Evolutionary conservation across 1,284 basidiomycete species (phyloP), one percentile per base, ranked within the genome.

Genomic region (Heliocybe sulcata): DNA sequence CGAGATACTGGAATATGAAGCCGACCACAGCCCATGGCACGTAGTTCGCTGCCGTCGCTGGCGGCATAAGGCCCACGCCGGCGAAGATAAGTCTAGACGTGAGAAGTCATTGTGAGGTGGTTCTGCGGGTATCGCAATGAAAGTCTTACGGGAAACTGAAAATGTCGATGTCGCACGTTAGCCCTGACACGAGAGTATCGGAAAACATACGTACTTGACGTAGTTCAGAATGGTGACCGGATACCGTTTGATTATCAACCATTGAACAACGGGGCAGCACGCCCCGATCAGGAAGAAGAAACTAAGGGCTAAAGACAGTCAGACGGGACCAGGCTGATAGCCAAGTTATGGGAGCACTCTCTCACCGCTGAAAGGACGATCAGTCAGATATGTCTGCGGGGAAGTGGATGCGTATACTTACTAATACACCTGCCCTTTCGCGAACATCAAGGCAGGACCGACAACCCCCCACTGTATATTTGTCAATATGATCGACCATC

Each of bases 271-370:
- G 0, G 79, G 79, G 35, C 67, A 67, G 16, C 74, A 31, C 3
- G 74, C 73, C n/a, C 77, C 77, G 16, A 76, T 57, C 54, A 80
- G 64, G 70, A 80, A 80, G 68, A 77, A 79, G 56, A 67, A 74
- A n/a, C 67, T 59, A 14, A 77, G 61, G 6, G 64, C 67, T 68
- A 57, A 45, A 22, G 47, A 47, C 10, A 10, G 26, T 42, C 12
- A 14, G 55, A 60, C 59, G 58, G 26, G 26, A 63, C 26, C 29
- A 2, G 26, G 9, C 35, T 45, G 31, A 45, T 10, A 20, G 22
- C 27, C 26, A 27, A 19, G 3, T 61, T 23, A 9, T 54, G 20
- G 20, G 2, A 27, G 14, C 20, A 45, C 31, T 53, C 52, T 52
- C 31, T 26, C n/a, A 16, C 52, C 29, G 16, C 38, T 20, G 31